phyloP scores from a whole-genome alignment of 73 alveolate genomes.

The Paramecium octaurelia region DNA sequence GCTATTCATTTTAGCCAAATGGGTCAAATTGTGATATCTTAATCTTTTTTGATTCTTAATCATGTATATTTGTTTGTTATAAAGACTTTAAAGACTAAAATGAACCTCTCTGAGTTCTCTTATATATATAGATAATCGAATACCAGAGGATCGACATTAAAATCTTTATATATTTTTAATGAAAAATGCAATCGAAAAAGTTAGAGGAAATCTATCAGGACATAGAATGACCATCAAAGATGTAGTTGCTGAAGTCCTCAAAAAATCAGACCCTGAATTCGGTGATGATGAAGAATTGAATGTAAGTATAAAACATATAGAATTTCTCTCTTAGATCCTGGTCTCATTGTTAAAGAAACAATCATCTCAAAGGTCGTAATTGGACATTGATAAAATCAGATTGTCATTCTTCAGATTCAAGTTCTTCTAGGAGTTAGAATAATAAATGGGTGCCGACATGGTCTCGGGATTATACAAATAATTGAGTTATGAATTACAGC shows the following conservation, averaged over 20 bases:
- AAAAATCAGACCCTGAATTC: not conserved
- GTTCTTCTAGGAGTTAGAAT: constrained; percentile 21
- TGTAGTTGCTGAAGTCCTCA: not conserved
- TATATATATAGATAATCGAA: not conserved
- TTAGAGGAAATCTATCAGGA: not conserved
- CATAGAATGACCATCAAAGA: not conserved
- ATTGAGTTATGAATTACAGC: not conserved
- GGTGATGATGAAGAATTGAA: not conserved
- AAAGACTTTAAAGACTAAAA: not conserved
- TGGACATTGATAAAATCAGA: constrained; percentile 30
- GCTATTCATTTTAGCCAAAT: constrained; percentile 6
- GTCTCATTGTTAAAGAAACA: not conserved
- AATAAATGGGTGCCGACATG: constrained; percentile 37
- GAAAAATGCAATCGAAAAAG: not conserved
- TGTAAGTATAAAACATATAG: not conserved
- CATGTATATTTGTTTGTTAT: not conserved
- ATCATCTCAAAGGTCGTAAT: not conserved
- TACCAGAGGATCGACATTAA: not conserved
- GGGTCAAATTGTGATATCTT: constrained; percentile 11
- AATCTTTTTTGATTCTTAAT: not conserved
- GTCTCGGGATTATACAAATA: not conserved
- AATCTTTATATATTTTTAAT: not conserved
- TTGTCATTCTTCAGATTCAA: constrained; percentile 46
- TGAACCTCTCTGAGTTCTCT: not conserved
- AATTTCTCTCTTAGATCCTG: not conserved